Percentiles rank a stretch among this genome's conserved stretches.
phyloP scores from a whole-genome alignment of 176 grass and related monocot species.

The Triticum timopheevii region DNA sequence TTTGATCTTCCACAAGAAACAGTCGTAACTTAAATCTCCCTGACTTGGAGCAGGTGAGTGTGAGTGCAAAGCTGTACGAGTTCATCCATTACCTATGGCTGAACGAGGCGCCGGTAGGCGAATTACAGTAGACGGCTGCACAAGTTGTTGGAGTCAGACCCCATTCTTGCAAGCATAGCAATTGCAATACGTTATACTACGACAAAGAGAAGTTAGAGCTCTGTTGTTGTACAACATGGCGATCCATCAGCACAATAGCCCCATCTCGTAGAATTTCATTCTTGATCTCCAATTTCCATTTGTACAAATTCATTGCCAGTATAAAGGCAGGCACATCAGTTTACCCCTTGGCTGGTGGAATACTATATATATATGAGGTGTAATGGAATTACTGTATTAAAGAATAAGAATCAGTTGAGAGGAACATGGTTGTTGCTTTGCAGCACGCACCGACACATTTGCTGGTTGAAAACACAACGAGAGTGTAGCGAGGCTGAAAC shows the following conservation, averaged over 20 bases:
- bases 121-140: slow-evolving; percentile 58
- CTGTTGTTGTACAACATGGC: slow-evolving; percentile 7
- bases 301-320: slow-evolving; percentile 20
- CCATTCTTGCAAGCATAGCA: slow-evolving; percentile 41
- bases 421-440: neutral
- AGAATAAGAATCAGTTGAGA: neutral
- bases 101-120: slow-evolving; percentile 83
- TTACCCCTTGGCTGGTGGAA: slow-evolving; percentile 37
- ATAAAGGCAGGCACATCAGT: slow-evolving; percentile 29
- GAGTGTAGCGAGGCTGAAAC: neutral
- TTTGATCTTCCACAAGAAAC: no score
- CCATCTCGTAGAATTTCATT: slow-evolving; percentile 6
- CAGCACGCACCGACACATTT: neutral
- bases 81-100: slow-evolving; percentile 94
- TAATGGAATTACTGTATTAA: neutral
- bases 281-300: slow-evolving; percentile 21
- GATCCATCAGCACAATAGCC: slow-evolving; percentile 3
- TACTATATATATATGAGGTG: slow-evolving; percentile 13
- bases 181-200: slow-evolving; percentile 29
- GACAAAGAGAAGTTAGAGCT: slow-evolving; percentile 18
- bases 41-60: slow-evolving; percentile 66
- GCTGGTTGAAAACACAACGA: neutral
- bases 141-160: slow-evolving; percentile 32
- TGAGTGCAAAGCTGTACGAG: slow-evolving; percentile 80
- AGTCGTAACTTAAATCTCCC: neutral